Conservation (phyloP, 345 rosid genomes). For the Ceriops decandra region DNA sequence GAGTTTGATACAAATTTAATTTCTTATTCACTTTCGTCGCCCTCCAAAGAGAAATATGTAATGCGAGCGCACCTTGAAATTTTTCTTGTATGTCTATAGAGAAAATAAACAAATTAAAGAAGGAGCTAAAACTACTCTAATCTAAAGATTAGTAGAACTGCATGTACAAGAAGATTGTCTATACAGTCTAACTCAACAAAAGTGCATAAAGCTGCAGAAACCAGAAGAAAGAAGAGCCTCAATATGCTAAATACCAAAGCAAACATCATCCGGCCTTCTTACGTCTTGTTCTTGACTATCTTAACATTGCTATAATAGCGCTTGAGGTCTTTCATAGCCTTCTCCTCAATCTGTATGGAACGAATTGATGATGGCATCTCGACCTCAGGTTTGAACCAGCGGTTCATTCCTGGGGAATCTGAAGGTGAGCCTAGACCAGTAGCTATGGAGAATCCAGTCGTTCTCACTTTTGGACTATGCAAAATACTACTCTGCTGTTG, state of each 20-base stretch:
- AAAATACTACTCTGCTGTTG: conserved; percentile 46
- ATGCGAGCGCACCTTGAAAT: too few relatives aligned
- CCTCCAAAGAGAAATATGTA: too few relatives aligned
- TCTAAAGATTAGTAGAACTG: not conserved
- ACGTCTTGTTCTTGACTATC: conserved; percentile 55
- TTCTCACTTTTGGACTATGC: conserved; percentile 67
- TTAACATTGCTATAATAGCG: conserved; percentile 85
- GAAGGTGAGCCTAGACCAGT: conserved; percentile 77
- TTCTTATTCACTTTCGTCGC: too few relatives aligned
- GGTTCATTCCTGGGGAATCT: conserved; percentile 71
- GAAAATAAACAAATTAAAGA: not conserved
- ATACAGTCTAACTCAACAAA: conserved; percentile 37
- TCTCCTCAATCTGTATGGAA: conserved; percentile 91
- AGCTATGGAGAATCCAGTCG: conserved; percentile 65
- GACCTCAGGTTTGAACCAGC: conserved; percentile 90
- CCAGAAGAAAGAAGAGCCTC: conserved; percentile 1
- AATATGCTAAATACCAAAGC: conserved; percentile 8
- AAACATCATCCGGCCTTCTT: not conserved
- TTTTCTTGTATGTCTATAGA: too few relatives aligned
- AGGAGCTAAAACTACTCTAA: conserved; percentile 4
- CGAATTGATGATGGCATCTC: conserved; percentile 72
- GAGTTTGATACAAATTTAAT: too few relatives aligned
- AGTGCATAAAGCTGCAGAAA: conserved; percentile 7
- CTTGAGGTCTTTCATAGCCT: conserved; percentile 88
- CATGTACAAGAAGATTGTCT: conserved; percentile 35